These are phyloP conservation scores for Rhynchosporium graminicola DNA, from an alignment of 2,329 filamentous ascomycete species.

Conservation along the genomic window DNA sequence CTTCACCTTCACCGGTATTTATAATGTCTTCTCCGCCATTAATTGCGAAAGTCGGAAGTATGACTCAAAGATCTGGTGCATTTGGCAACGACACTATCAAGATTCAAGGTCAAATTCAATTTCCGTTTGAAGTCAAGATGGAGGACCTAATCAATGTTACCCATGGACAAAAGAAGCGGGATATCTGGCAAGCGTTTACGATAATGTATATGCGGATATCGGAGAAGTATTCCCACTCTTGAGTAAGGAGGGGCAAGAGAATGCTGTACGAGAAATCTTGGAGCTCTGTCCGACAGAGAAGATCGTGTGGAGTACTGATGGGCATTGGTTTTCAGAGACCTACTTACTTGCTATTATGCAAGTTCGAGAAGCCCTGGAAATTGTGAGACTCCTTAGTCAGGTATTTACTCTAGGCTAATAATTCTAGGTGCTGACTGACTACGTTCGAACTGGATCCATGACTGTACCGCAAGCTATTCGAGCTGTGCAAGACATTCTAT, in stretches of 20 bases:
- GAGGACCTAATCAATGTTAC: conserved; percentile 42
- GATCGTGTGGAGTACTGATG: conserved; percentile 78
- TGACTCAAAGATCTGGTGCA: not conserved
- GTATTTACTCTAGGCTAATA: conserved; percentile 10
- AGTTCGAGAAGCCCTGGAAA: conserved; percentile 69
- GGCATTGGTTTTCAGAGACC: conserved; percentile 77
- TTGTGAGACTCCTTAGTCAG: conserved; percentile 47
- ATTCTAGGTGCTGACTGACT: conserved; percentile 62
- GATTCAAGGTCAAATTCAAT: conserved; percentile 55
- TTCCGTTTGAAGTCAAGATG: conserved; percentile 24
- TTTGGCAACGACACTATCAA: not conserved
- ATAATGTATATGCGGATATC: conserved; percentile 80
- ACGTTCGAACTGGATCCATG: conserved; percentile 64
- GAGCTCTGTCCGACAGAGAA: conserved; percentile 76
- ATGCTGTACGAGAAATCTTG: conserved; percentile 68
- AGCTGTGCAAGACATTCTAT: conserved; percentile 68
- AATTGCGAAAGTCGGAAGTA: no score
- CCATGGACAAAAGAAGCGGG: conserved; percentile 78
- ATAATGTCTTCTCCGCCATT: no score
- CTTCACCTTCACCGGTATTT: no score
- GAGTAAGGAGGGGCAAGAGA: conserved; percentile 73
- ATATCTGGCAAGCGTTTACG: conserved; percentile 75
- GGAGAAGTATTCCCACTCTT: conserved; percentile 81
- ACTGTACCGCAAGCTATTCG: conserved; percentile 61
- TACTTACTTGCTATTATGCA: conserved; percentile 73